Evolutionary conservation across 225 moss, liverwort and hornwort genomes (phyloP).

Genomic region (Asterella californica): DNA sequence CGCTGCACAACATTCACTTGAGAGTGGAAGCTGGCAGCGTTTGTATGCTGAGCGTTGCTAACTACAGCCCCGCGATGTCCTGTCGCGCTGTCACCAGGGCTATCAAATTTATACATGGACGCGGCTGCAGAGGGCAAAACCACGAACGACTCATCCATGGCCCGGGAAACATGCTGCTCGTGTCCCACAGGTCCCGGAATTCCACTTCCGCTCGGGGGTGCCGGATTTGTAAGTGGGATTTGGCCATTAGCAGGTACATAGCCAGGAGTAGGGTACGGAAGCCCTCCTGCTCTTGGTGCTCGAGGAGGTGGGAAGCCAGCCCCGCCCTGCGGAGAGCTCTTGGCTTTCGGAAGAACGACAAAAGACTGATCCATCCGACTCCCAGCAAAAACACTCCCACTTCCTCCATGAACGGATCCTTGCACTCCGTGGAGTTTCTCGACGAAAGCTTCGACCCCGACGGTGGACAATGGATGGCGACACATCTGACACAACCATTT

Average conservation of each 20-base stretch:
- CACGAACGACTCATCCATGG: constrained; percentile 97
- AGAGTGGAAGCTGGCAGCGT: constrained; percentile 93
- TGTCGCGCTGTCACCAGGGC: constrained; percentile 50
- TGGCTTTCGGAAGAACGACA: constrained; percentile 87
- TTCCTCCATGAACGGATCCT: constrained; percentile 79
- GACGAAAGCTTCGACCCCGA: constrained; percentile 75
- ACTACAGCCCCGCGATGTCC: constrained; percentile 52
- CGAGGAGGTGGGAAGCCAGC: constrained; percentile 58
- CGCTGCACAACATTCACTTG: constrained; percentile 90
- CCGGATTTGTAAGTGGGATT: not conserved
- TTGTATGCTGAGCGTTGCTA: constrained; percentile 68
- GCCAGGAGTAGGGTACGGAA: constrained; percentile 91
- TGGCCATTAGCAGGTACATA: constrained; percentile 29
- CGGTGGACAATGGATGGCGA: constrained; percentile 67
- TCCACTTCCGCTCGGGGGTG: constrained; percentile 27
- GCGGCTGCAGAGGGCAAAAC: constrained; percentile 97
- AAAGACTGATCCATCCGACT: constrained; percentile 98
- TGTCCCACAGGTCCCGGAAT: constrained; percentile 38
- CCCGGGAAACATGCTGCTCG: constrained; percentile 76
- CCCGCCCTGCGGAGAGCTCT: constrained; percentile 32
- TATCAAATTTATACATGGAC: constrained; percentile 84
- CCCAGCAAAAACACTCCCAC: constrained; percentile 77
- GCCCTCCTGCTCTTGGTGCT: constrained; percentile 57
- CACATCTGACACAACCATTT: constrained; percentile 93
- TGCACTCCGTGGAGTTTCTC: constrained; percentile 55